These are phyloP conservation scores for Sedum album DNA, from an alignment of 164 flowering plant genomes.

Conservation along the genomic window DNA sequence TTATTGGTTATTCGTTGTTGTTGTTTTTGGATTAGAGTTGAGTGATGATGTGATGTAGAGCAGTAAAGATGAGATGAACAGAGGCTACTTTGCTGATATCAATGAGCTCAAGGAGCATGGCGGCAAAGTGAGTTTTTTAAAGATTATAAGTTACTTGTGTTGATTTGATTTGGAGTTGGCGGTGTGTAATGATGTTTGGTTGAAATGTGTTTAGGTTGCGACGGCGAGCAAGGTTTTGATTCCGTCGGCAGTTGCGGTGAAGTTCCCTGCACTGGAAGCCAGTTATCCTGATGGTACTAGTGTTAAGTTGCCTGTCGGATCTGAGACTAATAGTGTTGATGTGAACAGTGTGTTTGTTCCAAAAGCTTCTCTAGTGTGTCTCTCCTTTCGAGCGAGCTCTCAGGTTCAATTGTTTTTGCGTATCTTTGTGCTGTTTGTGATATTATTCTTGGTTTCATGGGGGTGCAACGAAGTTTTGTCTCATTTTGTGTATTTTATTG, in stretches of 20 bases:
- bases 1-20: neutral
- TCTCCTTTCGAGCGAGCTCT: slow-evolving; percentile 79
- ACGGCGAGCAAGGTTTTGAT: slow-evolving; percentile 56
- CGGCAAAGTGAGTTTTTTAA: slow-evolving; percentile 56
- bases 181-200: neutral
- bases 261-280: slow-evolving; percentile 70
- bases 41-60: slow-evolving; percentile 6
- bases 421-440: neutral
- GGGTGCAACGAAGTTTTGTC: too few relatives aligned
- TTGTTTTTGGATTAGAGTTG: neutral
- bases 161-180: neutral
- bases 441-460: neutral
- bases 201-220: slow-evolving; percentile 45
- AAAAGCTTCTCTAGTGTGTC: slow-evolving; percentile 65
- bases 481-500: neutral
- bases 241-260: slow-evolving; percentile 63
- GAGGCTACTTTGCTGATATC: slow-evolving; percentile 90
- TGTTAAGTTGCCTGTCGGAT: slow-evolving; percentile 43
- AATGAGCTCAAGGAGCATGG: slow-evolving; percentile 77
- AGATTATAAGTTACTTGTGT: neutral
- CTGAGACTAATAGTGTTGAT: slow-evolving; percentile 23
- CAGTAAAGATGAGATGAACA: slow-evolving; percentile 68
- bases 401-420: slow-evolving; percentile 39
- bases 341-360: slow-evolving; percentile 19
- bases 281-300: slow-evolving; percentile 49